These are phyloP conservation scores for Hymenoscyphus infarciens DNA, from an alignment of 2,329 filamentous ascomycete species.

Conservation along the genomic window DNA sequence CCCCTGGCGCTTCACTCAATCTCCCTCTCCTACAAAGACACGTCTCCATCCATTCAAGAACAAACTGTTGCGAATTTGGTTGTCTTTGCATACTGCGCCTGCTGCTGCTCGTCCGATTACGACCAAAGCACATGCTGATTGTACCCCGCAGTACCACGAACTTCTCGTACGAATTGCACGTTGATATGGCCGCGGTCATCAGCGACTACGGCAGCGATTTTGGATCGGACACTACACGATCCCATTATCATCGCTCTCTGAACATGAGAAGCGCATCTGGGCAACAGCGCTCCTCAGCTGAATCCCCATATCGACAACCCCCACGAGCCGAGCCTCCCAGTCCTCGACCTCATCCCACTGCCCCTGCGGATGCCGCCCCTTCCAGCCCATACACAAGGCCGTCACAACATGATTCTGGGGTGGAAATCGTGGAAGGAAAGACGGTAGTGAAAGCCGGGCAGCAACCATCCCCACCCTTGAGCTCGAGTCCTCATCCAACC, in stretches of 20 bases:
- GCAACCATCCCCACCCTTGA: slow-evolving; percentile 31
- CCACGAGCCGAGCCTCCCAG: slow-evolving; percentile 30
- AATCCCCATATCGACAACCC: slow-evolving; percentile 35
- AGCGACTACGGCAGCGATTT: slow-evolving; percentile 69
- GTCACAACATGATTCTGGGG: slow-evolving; percentile 14
- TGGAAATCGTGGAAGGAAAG: slow-evolving; percentile 16
- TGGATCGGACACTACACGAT: slow-evolving; percentile 67
- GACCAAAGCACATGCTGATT: slow-evolving; percentile 23
- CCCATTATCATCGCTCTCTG: slow-evolving; percentile 43
- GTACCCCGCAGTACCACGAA: slow-evolving; percentile 26
- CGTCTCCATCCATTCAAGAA: neutral
- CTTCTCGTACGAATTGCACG: slow-evolving; percentile 22
- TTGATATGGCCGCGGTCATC: slow-evolving; percentile 59
- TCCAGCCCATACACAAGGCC: slow-evolving; percentile 22
- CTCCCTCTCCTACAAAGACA: neutral
- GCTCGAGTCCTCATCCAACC: slow-evolving; percentile 27
- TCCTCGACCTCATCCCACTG: slow-evolving; percentile 26
- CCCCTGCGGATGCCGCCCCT: slow-evolving; percentile 26
- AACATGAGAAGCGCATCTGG: slow-evolving; percentile 59
- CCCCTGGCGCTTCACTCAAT: neutral
- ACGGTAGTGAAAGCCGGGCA: slow-evolving; percentile 22
- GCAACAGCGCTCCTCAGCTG: slow-evolving; percentile 45
- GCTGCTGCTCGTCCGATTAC: neutral
- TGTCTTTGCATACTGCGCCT: neutral
- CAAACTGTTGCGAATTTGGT: neutral